Percentiles rank a stretch among this genome's conserved stretches.
phyloP scores from a whole-genome alignment of 108 stramenopile genomes.

The Cyclotella atomus region DNA sequence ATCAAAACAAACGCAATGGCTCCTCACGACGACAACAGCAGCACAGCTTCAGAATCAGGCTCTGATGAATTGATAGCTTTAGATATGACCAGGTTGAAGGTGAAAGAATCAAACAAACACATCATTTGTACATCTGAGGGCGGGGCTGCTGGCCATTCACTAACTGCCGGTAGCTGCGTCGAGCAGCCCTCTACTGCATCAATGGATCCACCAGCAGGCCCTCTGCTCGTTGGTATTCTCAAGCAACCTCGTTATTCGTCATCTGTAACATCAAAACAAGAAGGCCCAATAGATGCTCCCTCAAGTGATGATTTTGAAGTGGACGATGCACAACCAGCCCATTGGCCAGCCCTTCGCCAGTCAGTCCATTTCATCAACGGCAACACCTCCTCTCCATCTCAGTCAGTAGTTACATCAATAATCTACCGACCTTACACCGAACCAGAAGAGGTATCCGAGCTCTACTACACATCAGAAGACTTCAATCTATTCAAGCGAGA shows the following conservation, averaged over 20 bases:
- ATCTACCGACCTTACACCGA: conserved; percentile 19
- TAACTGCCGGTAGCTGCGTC: too few species aligned
- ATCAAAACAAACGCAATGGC: too few species aligned
- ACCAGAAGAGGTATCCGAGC: not conserved
- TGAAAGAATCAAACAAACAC: not conserved
- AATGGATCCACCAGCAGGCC: not conserved
- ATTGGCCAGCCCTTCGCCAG: conserved; percentile 9
- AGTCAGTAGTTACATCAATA: conserved; percentile 18
- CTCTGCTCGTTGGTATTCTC: not conserved
- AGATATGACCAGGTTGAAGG: not conserved
- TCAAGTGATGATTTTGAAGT: not conserved
- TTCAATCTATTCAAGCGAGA: conserved; percentile 17
- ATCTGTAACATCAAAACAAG: not conserved
- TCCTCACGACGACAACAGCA: conserved; percentile 2
- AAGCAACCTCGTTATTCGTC: conserved; percentile 1
- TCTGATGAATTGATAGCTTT: not conserved
- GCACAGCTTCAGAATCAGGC: not conserved
- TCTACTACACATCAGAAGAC: conserved; percentile 21
- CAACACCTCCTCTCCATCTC: not conserved
- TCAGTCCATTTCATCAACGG: conserved; percentile 20
- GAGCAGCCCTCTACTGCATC: not conserved
- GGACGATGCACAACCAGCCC: conserved; percentile 2
- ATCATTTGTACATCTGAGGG: not conserved
- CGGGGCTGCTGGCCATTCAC: not conserved
- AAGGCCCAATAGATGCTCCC: not conserved